Conservation (phyloP, 108 stramenopile genomes). For the Epipyxis sp. region DNA sequence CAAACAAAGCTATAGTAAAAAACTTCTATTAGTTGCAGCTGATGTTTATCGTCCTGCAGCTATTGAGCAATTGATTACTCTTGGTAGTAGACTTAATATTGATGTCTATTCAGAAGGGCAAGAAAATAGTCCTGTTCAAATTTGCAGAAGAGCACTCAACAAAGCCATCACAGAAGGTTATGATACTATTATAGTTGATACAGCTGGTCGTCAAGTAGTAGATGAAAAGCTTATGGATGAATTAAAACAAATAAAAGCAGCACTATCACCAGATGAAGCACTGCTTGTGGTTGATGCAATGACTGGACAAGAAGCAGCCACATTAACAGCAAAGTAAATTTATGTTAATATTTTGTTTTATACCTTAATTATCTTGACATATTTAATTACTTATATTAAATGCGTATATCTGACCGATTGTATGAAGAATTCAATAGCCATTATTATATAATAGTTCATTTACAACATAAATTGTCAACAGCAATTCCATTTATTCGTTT, state of each 20-base stretch:
- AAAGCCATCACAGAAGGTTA: conserved; percentile 73
- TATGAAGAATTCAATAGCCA: too few relatives aligned
- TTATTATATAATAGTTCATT: too few relatives aligned
- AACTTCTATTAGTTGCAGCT: conserved; percentile 80
- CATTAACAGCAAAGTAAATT: conserved; percentile 71
- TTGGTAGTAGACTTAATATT: conserved; percentile 74
- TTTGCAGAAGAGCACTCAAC: conserved; percentile 68
- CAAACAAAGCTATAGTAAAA: conserved; percentile 29
- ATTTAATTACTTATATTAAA: too few relatives aligned
- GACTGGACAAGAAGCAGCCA: conserved; percentile 95
- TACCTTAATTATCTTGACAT: too few relatives aligned
- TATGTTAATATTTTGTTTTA: too few relatives aligned
- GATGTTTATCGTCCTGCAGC: conserved; percentile 96
- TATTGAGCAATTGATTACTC: conserved; percentile 79
- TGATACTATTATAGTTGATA: conserved; percentile 91
- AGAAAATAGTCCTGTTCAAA: conserved; percentile 73
- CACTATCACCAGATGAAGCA: conserved; percentile 79
- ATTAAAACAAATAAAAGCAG: conserved; percentile 54
- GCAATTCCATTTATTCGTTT: too few relatives aligned
- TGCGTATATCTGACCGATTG: too few relatives aligned
- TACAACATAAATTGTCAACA: too few relatives aligned
- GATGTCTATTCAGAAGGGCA: conserved; percentile 69
- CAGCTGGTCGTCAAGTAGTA: conserved; percentile 91
- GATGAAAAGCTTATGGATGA: conserved; percentile 85
- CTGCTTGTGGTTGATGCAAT: conserved; percentile 95